Evolutionary conservation across 805 yeast species (phyloP).

Genomic region (Naumovozyma castellii): DNA sequence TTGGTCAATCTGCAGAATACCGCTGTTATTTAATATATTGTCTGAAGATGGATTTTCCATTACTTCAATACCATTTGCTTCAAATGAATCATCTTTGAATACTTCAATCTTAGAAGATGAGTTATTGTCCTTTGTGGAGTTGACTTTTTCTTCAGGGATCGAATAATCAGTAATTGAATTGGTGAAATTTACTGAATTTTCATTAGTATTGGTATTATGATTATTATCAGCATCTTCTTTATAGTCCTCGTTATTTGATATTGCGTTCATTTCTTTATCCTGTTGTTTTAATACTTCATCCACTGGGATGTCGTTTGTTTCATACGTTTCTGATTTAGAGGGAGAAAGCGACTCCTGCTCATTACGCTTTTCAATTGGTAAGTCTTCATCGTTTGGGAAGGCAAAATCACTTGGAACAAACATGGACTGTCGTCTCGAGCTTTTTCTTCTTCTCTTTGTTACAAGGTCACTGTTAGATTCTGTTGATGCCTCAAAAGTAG

Average conservation of each 20-base stretch:
- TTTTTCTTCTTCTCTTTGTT: slow-evolving; percentile 30
- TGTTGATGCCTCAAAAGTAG: neutral
- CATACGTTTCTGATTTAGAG: no score
- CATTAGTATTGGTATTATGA: slow-evolving; percentile 2
- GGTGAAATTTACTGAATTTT: slow-evolving; percentile 12
- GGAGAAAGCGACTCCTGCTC: no score
- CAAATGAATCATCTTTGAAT: slow-evolving; percentile 12
- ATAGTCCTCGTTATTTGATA: no score
- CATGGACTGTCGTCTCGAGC: slow-evolving; percentile 35
- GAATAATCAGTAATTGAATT: slow-evolving; percentile 27
- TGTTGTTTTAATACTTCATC: slow-evolving; percentile 1
- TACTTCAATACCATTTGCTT: neutral
- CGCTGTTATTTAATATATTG: neutral
- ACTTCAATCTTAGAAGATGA: slow-evolving; percentile 20
- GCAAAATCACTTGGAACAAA: slow-evolving; percentile 30
- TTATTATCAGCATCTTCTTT: slow-evolving; percentile 1
- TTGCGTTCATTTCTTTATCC: neutral
- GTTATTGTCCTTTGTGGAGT: slow-evolving; percentile 5
- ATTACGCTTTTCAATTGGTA: neutral
- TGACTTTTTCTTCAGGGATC: slow-evolving; percentile 23
- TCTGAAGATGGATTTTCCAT: slow-evolving; percentile 2
- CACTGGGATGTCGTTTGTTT: no score
- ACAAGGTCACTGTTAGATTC: neutral
- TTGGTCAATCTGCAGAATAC: slow-evolving; percentile 7
- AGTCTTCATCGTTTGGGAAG: slow-evolving; percentile 13